Evolutionary conservation across 495 filamentous ascomycete genomes (phyloP).

Genomic region (Penicillium robsamsonii): DNA sequence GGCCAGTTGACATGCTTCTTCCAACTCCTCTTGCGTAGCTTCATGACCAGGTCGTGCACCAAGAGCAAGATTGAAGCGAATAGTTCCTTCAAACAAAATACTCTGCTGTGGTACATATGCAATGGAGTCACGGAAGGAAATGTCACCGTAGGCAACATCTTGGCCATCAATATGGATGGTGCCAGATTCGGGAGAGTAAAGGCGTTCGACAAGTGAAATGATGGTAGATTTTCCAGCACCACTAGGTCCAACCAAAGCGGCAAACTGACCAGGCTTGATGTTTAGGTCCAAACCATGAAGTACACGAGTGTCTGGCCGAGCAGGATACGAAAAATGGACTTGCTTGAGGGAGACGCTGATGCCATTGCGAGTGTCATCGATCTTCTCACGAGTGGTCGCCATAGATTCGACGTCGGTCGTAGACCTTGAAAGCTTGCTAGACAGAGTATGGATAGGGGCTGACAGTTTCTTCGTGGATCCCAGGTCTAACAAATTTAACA

Average conservation of each 20-base stretch:
- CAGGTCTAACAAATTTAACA: slow-evolving; percentile 12
- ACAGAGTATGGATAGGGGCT: neutral
- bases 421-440: slow-evolving; percentile 17
- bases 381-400: neutral
- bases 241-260: slow-evolving; percentile 58
- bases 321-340: slow-evolving; percentile 60
- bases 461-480: slow-evolving; percentile 11
- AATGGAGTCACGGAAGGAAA: slow-evolving; percentile 43
- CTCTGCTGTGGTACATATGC: slow-evolving; percentile 53
- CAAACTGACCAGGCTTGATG: slow-evolving; percentile 57
- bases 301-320: slow-evolving; percentile 53
- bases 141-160: slow-evolving; percentile 33
- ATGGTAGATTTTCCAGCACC: slow-evolving; percentile 63
- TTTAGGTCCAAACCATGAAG: slow-evolving; percentile 52
- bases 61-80: slow-evolving; percentile 50
- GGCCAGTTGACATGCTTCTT: slow-evolving; percentile 52
- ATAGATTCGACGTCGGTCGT: slow-evolving; percentile 17
- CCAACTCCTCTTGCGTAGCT: slow-evolving; percentile 47
- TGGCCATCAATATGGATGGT: slow-evolving; percentile 36
- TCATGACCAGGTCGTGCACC: slow-evolving; percentile 41
- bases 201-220: slow-evolving; percentile 57
- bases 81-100: slow-evolving; percentile 49
- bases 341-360: slow-evolving; percentile 51
- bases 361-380: slow-evolving; percentile 6
- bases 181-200: slow-evolving; percentile 48